Conservation (phyloP, 768 basidiomycete species). For the Boletus tomentosulus region DNA sequence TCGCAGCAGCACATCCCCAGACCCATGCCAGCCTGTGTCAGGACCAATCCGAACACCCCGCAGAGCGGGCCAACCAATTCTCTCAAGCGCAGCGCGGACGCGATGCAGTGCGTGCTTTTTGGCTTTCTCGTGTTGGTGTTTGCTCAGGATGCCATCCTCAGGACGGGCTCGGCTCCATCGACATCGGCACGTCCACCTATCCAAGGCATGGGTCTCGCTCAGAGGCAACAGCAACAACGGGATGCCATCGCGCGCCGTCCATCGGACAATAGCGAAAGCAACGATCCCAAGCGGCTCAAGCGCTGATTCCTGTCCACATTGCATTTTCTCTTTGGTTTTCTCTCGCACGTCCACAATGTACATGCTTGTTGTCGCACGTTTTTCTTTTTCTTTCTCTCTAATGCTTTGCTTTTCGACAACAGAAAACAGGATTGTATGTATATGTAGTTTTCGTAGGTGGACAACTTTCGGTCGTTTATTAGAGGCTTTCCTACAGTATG, state of each 20-base stretch:
- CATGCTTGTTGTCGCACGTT: background rate
- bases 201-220: slow-evolving; percentile 39
- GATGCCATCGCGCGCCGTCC: slow-evolving; percentile 12
- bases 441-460: background rate
- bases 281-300: slow-evolving; percentile 40
- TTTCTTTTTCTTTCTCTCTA: background rate
- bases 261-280: slow-evolving; percentile 24
- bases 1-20: slow-evolving; percentile 7
- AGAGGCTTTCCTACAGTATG: no score
- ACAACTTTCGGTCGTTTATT: background rate
- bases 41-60: background rate
- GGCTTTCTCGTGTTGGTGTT: background rate
- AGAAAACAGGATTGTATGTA: background rate
- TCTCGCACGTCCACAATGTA: background rate
- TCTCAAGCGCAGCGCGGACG: slow-evolving; percentile 35
- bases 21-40: slow-evolving; percentile 2
- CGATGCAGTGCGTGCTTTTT: slow-evolving; percentile 27
- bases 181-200: slow-evolving; percentile 16
- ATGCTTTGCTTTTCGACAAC: background rate
- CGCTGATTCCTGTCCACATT: slow-evolving; percentile 19
- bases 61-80: slow-evolving; percentile 8
- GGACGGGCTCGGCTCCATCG: slow-evolving; percentile 17
- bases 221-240: slow-evolving; percentile 28
- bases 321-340: background rate
- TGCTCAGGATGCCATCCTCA: slow-evolving; percentile 1